phyloP scores from a whole-genome alignment of 1,284 basidiomycete genomes.

The Cutaneotrichosporon sp. region DNA sequence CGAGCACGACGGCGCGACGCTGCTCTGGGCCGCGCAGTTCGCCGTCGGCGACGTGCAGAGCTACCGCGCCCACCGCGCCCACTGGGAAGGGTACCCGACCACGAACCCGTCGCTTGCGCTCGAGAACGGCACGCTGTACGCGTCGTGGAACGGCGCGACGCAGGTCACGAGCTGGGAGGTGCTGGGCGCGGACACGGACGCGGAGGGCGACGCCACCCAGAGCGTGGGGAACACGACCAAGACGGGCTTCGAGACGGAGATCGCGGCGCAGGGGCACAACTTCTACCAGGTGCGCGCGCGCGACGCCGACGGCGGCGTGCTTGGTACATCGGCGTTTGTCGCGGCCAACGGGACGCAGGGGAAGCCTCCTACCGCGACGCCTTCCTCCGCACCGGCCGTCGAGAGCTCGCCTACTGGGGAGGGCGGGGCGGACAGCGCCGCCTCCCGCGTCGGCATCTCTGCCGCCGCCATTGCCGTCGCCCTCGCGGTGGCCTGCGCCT shows the following conservation, averaged over 20 bases:
- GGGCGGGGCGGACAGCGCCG: background rate
- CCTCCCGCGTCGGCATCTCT: background rate
- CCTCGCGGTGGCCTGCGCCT: background rate
- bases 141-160: constrained; percentile 48
- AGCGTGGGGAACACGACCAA: constrained; percentile 20
- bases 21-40: constrained; percentile 39
- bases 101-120: constrained; percentile 29
- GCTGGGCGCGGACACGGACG: constrained; percentile 19
- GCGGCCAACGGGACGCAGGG: background rate
- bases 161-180: constrained; percentile 35
- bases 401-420: background rate
- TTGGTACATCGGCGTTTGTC: constrained; percentile 5
- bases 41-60: constrained; percentile 35
- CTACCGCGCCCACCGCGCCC: constrained; percentile 35
- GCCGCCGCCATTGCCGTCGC: background rate
- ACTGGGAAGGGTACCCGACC: constrained; percentile 37
- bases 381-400: background rate
- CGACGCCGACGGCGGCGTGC: background rate
- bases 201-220: background rate
- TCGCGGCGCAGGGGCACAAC: background rate
- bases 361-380: background rate
- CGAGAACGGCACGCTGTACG: constrained; percentile 14
- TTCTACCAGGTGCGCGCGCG: constrained; percentile 12
- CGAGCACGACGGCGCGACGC: constrained; percentile 34
- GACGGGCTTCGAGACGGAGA: constrained; percentile 33